These are phyloP conservation scores for Pterocarpus macrocarpus DNA, from an alignment of 306 rosid species.

Conservation along the genomic window DNA sequence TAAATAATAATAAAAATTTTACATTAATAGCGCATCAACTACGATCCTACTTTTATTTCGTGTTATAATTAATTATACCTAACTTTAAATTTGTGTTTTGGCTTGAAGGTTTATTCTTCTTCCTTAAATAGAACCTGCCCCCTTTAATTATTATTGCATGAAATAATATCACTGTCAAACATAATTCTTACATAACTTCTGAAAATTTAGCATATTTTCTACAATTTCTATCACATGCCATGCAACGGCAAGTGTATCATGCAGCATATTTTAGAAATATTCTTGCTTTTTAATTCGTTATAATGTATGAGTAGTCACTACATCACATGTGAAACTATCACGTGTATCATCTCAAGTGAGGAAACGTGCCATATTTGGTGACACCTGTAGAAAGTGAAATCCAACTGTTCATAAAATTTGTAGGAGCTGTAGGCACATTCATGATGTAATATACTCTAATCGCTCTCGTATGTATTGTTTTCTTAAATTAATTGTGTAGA, in stretches of 20 bases:
- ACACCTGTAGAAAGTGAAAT: constrained; percentile 19
- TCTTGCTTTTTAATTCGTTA: too few relatives aligned
- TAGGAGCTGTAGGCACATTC: not conserved
- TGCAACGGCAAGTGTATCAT: not conserved
- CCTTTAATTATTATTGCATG: not conserved
- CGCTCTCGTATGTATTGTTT: not conserved
- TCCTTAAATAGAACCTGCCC: not conserved
- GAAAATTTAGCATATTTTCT: too few relatives aligned
- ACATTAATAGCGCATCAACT: not conserved
- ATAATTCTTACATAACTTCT: too few relatives aligned
- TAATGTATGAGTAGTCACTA: too few relatives aligned
- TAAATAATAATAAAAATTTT: too few relatives aligned
- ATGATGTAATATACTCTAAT: not conserved
- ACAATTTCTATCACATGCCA: not conserved
- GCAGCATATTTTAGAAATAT: not conserved
- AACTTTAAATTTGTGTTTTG: too few relatives aligned
- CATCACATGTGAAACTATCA: not conserved
- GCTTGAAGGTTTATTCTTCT: not conserved
- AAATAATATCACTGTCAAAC: not conserved
- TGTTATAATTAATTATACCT: too few relatives aligned
- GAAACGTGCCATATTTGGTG: constrained; percentile 27
- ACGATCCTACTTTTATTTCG: not conserved
- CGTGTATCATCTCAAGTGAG: constrained; percentile 12
- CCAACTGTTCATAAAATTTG: not conserved
- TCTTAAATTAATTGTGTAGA: not conserved